Base-by-base conservation (phyloP, 1,284 basidiomycete genomes). In the Wolfiporia cocos region DNA sequence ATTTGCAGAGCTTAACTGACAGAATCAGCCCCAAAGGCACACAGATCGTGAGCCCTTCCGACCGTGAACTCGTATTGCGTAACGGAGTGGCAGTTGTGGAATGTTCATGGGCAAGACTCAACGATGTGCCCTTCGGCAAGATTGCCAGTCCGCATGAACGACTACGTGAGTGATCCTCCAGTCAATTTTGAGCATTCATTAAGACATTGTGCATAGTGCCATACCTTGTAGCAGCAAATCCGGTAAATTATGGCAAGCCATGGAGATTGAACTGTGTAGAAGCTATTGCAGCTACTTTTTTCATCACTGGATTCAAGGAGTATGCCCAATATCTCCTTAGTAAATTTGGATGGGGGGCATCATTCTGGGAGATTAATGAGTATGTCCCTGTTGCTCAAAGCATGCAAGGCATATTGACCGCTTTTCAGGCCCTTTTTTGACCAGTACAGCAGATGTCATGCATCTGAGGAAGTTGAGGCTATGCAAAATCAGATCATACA, bases 71-170 rank as follows among this genome's bases (percentile, higher is more conserved):
- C 39, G 69, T 98, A 11, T 69, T 75, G 3, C 73, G 78, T 45
- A 70, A 72, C 31, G 95, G 95, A 0, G 67, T 98, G 1, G 95
- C 95, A 0, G 95, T 99, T 6, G 92, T 99, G 2, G 95, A 99
- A 61, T 97, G 93, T 62, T 94, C 91, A 3, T 99, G 95, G 95
- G 95, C 95, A 2, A 74, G 93, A 17, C 67, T 98, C 5, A 90
- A 93, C 41, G 94, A 98, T 50, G 84, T 98, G 2, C 95, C 95
- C 0, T 99, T 96, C 60, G 72, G 76, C 41, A 97, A 96, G 65
- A 95, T 98, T 55, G 79, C 89, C 17, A 91, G 89, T 50, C 92
- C 93, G 0, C 78, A 97, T 55, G 95, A 99, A 68, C 77, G 95
- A 10, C 64, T 98, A 28, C 58, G 92, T 95, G 53, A 50, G 90